Conservation (phyloP, 106 monocot genomes). For the Triglochin maritima region DNA sequence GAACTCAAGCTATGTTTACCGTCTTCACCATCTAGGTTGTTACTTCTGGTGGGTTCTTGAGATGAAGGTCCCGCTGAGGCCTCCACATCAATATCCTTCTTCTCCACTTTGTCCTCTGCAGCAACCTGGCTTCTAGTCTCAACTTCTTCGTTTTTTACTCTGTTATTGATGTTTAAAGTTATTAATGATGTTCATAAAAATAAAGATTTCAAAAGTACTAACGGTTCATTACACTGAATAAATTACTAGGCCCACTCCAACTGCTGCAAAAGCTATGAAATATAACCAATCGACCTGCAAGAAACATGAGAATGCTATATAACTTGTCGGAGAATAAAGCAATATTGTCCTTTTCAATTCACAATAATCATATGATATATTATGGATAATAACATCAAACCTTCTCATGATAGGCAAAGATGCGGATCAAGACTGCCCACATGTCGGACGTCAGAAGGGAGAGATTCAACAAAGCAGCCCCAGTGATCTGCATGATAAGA, state of each 20-base stretch:
- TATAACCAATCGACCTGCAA: slow-evolving; percentile 91
- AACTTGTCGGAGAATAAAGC: no score
- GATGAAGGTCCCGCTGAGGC: slow-evolving; percentile 5
- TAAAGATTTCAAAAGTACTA: neutral
- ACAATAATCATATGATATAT: no score
- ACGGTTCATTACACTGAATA: slow-evolving; percentile 48
- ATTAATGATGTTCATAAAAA: neutral
- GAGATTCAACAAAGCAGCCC: slow-evolving; percentile 82
- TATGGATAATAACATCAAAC: slow-evolving; percentile 6
- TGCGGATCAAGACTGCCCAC: slow-evolving; percentile 95
- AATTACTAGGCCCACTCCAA: slow-evolving; percentile 49
- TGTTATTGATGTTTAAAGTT: slow-evolving; percentile 1
- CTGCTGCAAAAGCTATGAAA: slow-evolving; percentile 69
- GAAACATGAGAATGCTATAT: no score
- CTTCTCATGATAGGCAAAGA: slow-evolving; percentile 86
- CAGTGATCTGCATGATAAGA: slow-evolving; percentile 51
- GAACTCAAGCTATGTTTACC: no score
- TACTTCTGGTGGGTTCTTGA: neutral
- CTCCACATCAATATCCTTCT: slow-evolving; percentile 38
- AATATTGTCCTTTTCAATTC: no score
- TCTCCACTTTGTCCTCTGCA: slow-evolving; percentile 6
- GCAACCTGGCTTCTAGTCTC: slow-evolving; percentile 22
- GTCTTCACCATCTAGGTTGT: no score
- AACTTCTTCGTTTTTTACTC: slow-evolving; percentile 19
- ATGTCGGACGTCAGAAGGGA: slow-evolving; percentile 92